Evolutionary conservation across 306 rosid species (phyloP).

Genomic region (Luffa aegyptiaca): DNA sequence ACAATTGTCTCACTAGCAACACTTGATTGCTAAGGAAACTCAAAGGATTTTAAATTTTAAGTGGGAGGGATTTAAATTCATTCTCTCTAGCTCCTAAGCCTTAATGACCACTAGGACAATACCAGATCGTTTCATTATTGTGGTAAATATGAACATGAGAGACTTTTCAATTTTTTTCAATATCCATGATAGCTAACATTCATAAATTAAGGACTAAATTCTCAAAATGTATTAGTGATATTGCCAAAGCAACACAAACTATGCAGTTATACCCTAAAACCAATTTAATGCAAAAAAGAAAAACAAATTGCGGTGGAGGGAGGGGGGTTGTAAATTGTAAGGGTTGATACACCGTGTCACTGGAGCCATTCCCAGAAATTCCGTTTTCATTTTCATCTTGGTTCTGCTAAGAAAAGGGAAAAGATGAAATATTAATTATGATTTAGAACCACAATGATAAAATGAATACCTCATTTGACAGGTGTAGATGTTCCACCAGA

Average conservation of each 20-base stretch:
- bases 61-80: background rate
- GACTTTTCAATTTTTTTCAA: background rate
- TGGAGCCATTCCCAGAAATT: background rate
- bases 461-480: conserved; percentile 42
- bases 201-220: background rate
- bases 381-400: background rate
- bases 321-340: background rate
- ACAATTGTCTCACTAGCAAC: background rate
- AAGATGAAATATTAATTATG: background rate
- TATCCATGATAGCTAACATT: background rate
- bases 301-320: background rate
- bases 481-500: conserved; percentile 35
- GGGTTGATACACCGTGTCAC: background rate
- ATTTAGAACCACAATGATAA: background rate
- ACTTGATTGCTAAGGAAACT: no score
- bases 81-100: background rate
- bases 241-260: background rate
- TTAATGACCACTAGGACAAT: background rate
- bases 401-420: background rate
- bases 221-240: background rate
- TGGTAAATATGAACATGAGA: background rate
- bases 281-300: background rate
- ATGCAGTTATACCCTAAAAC: background rate
- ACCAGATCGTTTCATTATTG: background rate
- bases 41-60: background rate